phyloP scores from a whole-genome alignment of 2,329 filamentous ascomycete genomes.

The Trichoderma endophyticum region DNA sequence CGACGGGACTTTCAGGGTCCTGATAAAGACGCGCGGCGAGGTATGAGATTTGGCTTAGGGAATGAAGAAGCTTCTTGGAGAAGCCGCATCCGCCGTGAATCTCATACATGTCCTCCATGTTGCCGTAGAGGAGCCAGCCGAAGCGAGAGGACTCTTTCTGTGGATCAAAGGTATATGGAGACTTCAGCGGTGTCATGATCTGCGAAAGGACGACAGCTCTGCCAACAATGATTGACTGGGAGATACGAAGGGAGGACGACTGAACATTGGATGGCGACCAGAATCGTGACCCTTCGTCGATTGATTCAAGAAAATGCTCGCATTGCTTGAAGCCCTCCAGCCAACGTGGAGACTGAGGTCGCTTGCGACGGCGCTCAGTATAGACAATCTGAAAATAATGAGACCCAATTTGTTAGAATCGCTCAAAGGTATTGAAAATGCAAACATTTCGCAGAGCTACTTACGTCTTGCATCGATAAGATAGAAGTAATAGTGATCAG shows the following conservation, averaged over 20 bases:
- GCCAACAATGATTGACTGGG: constrained; percentile 40
- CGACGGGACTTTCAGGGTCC: constrained; percentile 31
- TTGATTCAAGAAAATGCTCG: constrained; percentile 35
- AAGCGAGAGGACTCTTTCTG: constrained; percentile 33
- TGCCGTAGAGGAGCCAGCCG: constrained; percentile 39
- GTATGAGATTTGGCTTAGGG: constrained; percentile 38
- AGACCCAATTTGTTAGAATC: neutral
- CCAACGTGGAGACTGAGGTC: constrained; percentile 36
- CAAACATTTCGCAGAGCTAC: constrained; percentile 9
- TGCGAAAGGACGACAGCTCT: constrained; percentile 40
- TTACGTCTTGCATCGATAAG: constrained; percentile 40
- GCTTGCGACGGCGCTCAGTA: constrained; percentile 35
- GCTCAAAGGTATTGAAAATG: neutral
- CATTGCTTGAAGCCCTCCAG: constrained; percentile 36
- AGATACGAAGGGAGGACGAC: constrained; percentile 33
- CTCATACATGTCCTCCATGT: constrained; percentile 33
- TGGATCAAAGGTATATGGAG: constrained; percentile 28
- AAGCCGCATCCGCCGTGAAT: constrained; percentile 43
- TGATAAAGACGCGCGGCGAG: constrained; percentile 35
- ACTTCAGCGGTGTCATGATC: constrained; percentile 36
- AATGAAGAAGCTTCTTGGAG: constrained; percentile 38
- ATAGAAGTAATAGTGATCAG: constrained; percentile 38
- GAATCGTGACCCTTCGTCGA: constrained; percentile 37
- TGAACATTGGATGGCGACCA: constrained; percentile 36
- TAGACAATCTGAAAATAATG: constrained; percentile 32